Base-by-base conservation (phyloP, 306 rosid species). In the Astragalus membranaceus region DNA sequence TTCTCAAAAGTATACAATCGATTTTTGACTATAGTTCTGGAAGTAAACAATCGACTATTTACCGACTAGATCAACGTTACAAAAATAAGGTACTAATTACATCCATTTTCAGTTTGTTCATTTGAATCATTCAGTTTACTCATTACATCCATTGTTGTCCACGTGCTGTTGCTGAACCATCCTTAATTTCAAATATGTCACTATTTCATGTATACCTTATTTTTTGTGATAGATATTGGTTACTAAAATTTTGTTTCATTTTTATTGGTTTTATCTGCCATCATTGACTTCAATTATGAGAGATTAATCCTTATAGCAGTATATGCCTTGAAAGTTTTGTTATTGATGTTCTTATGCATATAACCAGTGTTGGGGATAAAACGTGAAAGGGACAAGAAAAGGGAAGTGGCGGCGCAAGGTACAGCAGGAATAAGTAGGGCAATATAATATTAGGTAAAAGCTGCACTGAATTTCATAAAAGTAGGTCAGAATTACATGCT, bases 261-360 rank as follows among this genome's bases (percentile, higher is more conserved):
- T 69, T 33, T 4, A 20, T 64, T 72, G 26, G 6, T 57, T 72
- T 39, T 66, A 14, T 30, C 7, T 50, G 7, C 58, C 39, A 26
- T 15, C 6, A 11, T 33, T 50, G 15, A 8, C 59, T 60, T 67
- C 41, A 26, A 30, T 51, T 48, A 29, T 15, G 17, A 42, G 30
- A 29, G 10, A 63, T 69, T 63, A 65, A 16, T 67, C 30, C 6
- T 14, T 64, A 13, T 47, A 36, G 67, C 44, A 36, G 55, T 46
- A 0, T 26, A 30, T 16, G 62, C 15, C 68, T 14, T 20, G 10
- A 17, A 63, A 29, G 15, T 73, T 65, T 64, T 70, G 59, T 64
- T 73, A 36, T 70, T 82, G 62, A 69, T 73, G 70, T 47, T 76
- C n/a, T 32, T 48, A 16, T 85, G 67, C 55, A 47, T 50, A 55